Evolutionary conservation across 371 early-diverging fungal species (phyloP).

Genomic region (Lichtheimia ramosa): DNA sequence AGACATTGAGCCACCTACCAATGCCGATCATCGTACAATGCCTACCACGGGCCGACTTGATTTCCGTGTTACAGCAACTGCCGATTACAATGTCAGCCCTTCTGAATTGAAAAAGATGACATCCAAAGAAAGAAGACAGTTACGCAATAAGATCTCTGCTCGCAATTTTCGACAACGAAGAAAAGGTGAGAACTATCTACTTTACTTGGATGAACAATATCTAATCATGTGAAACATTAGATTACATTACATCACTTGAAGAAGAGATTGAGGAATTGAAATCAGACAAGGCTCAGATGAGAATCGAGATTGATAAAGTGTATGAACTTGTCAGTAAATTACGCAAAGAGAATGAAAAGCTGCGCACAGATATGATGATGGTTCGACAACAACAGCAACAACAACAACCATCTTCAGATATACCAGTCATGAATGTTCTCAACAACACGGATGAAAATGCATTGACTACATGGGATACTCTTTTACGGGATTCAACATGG

Average conservation of each 20-base stretch:
- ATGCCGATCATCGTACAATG: not conserved
- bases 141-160: conserved; percentile 89
- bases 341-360: conserved; percentile 36
- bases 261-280: conserved; percentile 42
- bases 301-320: conserved; percentile 43
- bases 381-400: conserved; percentile 2
- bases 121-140: conserved; percentile 80
- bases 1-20: not conserved
- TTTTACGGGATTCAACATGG: conserved; percentile 17
- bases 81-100: conserved; percentile 14
- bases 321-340: conserved; percentile 21
- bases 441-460: not conserved
- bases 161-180: conserved; percentile 85
- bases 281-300: conserved; percentile 55
- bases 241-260: conserved; percentile 80
- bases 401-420: not conserved
- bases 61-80: conserved; percentile 9
- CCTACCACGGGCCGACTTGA: conserved; percentile 16
- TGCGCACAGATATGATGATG: conserved; percentile 34
- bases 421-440: conserved; percentile 3
- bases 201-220: not conserved
- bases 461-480: conserved; percentile 1
- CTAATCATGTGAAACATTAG: conserved; percentile 27
- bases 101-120: conserved; percentile 60
- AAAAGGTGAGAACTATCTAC: conserved; percentile 62